Conservation (phyloP, 805 yeast genomes). For the Kuraishia ogatae region DNA sequence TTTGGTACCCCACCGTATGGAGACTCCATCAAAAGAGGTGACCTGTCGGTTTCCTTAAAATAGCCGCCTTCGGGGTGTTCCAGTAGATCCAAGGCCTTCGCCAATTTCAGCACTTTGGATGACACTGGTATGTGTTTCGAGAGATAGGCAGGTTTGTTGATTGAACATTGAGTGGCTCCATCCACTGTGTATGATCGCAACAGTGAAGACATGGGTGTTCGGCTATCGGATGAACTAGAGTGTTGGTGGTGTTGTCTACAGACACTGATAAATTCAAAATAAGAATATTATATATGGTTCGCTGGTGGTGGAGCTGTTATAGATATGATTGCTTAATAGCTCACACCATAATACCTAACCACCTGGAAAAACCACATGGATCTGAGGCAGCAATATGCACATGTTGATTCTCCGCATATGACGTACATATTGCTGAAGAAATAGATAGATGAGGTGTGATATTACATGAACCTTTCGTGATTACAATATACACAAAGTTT, state of each 20-base stretch:
- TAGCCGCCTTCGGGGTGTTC: constrained; percentile 52
- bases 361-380: too few relatives aligned
- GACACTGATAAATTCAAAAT: too few relatives aligned
- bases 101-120: constrained; percentile 14
- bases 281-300: too few relatives aligned
- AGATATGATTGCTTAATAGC: too few relatives aligned
- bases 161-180: neutral
- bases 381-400: neutral
- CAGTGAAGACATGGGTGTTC: neutral
- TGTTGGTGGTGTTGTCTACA: too few relatives aligned
- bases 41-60: constrained; percentile 47
- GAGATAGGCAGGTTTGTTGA: neutral
- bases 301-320: too few relatives aligned
- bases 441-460: too few relatives aligned
- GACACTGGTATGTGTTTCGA: neutral
- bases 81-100: constrained; percentile 24
- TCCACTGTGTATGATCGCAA: neutral
- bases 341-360: too few relatives aligned
- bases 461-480: too few relatives aligned
- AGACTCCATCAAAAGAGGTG: constrained; percentile 31
- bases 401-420: neutral
- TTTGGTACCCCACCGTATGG: constrained; percentile 27
- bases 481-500: too few relatives aligned
- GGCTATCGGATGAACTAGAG: too few relatives aligned
- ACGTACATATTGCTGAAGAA: neutral